phyloP scores from a whole-genome alignment of 2,329 filamentous ascomycete genomes.

The Colletotrichum liriopes region DNA sequence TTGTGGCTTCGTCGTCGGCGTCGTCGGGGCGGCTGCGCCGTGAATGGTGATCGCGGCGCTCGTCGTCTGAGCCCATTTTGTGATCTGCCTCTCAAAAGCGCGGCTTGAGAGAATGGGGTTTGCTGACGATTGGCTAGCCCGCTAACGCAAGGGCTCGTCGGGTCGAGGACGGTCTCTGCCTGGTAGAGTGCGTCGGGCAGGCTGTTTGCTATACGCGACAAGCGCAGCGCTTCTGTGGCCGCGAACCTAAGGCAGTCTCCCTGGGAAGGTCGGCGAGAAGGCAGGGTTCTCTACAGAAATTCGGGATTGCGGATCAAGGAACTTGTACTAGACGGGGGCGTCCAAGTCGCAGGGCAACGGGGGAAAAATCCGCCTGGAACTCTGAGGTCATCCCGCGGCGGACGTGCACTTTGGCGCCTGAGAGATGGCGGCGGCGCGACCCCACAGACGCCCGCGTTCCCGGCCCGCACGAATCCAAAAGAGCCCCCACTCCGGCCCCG shows the following conservation, averaged over 20 bases:
- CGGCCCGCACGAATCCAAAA: constrained; percentile 7
- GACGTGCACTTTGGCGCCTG: constrained; percentile 19
- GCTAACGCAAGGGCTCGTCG: not conserved
- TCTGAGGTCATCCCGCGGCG: constrained; percentile 28
- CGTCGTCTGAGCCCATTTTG: constrained; percentile 40
- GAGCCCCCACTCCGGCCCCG: constrained; percentile 15
- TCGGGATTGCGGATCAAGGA: not conserved
- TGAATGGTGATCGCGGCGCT: constrained; percentile 28
- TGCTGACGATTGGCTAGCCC: no score
- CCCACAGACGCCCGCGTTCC: constrained; percentile 7
- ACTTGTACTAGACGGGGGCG: not conserved
- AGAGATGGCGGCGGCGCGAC: not conserved
- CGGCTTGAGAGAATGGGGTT: not conserved
- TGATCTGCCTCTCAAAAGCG: no score
- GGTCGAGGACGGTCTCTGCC: no score
- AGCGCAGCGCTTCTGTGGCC: not conserved
- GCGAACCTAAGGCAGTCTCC: not conserved
- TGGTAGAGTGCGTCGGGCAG: not conserved
- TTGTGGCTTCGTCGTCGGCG: constrained; percentile 18
- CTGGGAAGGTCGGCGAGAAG: no score
- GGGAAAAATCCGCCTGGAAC: not conserved
- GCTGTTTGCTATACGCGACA: not conserved
- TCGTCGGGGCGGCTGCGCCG: constrained; percentile 24
- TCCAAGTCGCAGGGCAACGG: not conserved
- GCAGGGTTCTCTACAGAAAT: not conserved